A percentile compares a stretch with the other conserved stretches of the same genome.
These are phyloP conservation scores for Kodamaea alishanica DNA, from an alignment of 1,139 yeast species.

Conservation along the genomic window DNA sequence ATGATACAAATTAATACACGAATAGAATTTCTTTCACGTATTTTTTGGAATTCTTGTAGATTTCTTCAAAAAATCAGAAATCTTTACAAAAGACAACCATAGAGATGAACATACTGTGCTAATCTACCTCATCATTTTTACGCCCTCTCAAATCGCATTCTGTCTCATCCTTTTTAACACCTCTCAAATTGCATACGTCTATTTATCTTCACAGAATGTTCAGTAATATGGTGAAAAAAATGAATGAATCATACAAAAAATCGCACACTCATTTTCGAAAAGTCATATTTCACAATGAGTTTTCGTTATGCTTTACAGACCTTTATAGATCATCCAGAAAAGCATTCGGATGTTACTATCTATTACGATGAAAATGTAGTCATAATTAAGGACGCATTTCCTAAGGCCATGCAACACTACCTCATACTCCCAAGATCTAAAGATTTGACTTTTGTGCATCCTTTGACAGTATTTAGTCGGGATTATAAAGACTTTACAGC, in stretches of 20 bases:
- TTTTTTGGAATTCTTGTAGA: too few species aligned
- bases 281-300: constrained; percentile 21
- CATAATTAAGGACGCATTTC: constrained; percentile 58
- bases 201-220: neutral
- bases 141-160: too few species aligned
- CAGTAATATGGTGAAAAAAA: neutral
- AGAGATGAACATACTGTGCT: too few species aligned
- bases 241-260: too few species aligned
- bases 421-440: constrained; percentile 56
- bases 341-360: constrained; percentile 22
- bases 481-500: constrained; percentile 17
- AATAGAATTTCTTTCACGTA: too few species aligned
- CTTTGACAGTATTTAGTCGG: constrained; percentile 48
- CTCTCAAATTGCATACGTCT: too few species aligned
- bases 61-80: too few species aligned
- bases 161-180: too few species aligned
- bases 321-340: constrained; percentile 31
- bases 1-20: too few species aligned
- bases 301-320: constrained; percentile 32
- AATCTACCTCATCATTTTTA: too few species aligned
- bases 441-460: constrained; percentile 42
- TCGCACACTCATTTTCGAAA: neutral
- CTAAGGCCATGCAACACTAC: constrained; percentile 61
- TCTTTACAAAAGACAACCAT: too few species aligned
- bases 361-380: constrained; percentile 51